Conservation (phyloP, 495 filamentous ascomycete species). For the Penicillium angulare region DNA sequence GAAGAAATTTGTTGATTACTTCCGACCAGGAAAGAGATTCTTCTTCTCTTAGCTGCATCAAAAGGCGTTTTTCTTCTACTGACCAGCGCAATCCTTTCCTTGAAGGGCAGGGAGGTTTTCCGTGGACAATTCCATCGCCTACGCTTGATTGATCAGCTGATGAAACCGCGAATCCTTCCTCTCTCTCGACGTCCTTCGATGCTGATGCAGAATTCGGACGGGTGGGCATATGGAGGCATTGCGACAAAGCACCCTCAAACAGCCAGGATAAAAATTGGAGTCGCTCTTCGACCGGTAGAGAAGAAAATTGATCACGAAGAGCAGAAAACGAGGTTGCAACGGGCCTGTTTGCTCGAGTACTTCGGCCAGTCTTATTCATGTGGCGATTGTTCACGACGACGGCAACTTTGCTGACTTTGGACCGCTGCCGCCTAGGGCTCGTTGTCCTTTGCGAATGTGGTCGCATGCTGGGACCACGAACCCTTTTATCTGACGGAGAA, state of each 20-base stretch:
- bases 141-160: conserved; percentile 1
- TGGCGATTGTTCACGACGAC: neutral
- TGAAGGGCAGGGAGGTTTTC: neutral
- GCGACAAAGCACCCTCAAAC: conserved; percentile 11
- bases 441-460: neutral
- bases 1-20: conserved; percentile 4
- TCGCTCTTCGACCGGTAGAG: conserved; percentile 9
- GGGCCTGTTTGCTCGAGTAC: neutral
- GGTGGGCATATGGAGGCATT: conserved; percentile 1
- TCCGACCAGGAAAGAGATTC: conserved; percentile 8
- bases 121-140: neutral
- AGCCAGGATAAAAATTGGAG: conserved; percentile 19
- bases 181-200: neutral
- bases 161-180: neutral
- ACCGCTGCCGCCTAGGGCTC: neutral
- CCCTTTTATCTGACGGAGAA: too few species aligned
- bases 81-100: conserved; percentile 6
- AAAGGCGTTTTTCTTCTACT: conserved; percentile 1
- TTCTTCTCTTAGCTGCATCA: conserved; percentile 11
- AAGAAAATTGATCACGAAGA: conserved; percentile 11
- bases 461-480: too few species aligned
- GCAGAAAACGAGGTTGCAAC: conserved; percentile 1
- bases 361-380: neutral
- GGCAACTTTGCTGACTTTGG: conserved; percentile 1
- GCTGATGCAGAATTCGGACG: neutral